Base-by-base conservation (phyloP, 2,329 filamentous ascomycete species). In the Berkeleyomyces basicola region DNA sequence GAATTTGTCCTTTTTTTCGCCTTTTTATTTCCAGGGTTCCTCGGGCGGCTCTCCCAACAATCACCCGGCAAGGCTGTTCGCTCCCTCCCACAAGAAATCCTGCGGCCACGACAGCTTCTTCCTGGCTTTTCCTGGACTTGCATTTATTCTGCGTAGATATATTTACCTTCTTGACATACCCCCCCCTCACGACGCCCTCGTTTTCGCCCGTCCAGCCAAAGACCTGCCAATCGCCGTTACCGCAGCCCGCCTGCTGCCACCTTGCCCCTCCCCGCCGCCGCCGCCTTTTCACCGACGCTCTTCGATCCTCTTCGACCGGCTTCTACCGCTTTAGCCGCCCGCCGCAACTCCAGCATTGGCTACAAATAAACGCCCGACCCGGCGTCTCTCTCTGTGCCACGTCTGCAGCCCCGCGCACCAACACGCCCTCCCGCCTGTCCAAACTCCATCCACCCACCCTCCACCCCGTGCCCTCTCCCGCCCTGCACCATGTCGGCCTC, bases 401-500 rank as follows among this genome's bases (percentile, higher is more conserved):
- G 9, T 23, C 31, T 51, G 23, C 23, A 23, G 23, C 47, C 36
- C 31, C 3, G 11, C 4, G 11, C 49, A 53, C 10, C 7, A 53
- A 14, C 7, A 3, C 14, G 36, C 31, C n/a, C 55, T 58, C 39
- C 36, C 14, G n/a, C 37, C 16, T n/a, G 5, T 40, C 55, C 55
- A 7, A 7, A 39, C 36, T 40, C 53, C 4, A 7, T 39, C 16
- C 10, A 14, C 55, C 55, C 39, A 16, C 9, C 55, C 55, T 36
- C 39, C 14, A 11, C 36, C 53, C 31, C 55, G 7, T 37, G 7
- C n/a, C 61, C 36, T 61, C 59, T 42, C 63, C 63, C 63, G 49
- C 58, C 23, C n/a, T 5, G 33, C 31, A 36, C n/a, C 31, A 53
- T 53, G 49, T 58, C 53, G 55, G 61, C 61, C 53, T 71, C 75